Conservation (phyloP, 1,284 basidiomycete genomes). For the Leccinum subrobustum region DNA sequence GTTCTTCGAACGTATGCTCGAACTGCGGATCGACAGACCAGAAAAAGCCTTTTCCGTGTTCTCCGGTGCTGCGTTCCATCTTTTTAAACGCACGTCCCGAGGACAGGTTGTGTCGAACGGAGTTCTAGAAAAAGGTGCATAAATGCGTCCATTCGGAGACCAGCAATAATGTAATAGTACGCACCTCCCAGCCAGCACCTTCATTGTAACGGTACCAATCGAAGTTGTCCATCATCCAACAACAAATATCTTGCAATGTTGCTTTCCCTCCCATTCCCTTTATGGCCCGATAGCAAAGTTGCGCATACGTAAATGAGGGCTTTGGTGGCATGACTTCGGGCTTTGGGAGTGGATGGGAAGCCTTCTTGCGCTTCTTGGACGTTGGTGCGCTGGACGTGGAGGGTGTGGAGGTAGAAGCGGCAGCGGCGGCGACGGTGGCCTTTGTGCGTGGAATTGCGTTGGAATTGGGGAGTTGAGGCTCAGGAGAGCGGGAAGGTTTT, state of each 20-base stretch:
- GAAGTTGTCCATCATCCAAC: slow-evolving; percentile 86
- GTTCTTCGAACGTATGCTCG: slow-evolving; percentile 65
- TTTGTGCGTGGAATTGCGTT: slow-evolving; percentile 57
- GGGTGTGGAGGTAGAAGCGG: slow-evolving; percentile 12
- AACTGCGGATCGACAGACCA: slow-evolving; percentile 83
- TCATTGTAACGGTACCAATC: slow-evolving; percentile 88
- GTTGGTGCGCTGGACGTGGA: slow-evolving; percentile 19
- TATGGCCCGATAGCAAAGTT: slow-evolving; percentile 78
- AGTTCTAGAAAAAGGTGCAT: slow-evolving; percentile 56
- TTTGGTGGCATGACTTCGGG: slow-evolving; percentile 79
- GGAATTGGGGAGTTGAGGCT: slow-evolving; percentile 56
- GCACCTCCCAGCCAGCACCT: slow-evolving; percentile 83
- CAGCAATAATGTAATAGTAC: slow-evolving; percentile 25
- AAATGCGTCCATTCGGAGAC: slow-evolving; percentile 19
- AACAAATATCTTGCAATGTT: slow-evolving; percentile 89
- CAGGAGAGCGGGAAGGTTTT: slow-evolving; percentile 40
- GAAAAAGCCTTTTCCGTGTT: slow-evolving; percentile 86
- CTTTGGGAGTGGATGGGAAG: slow-evolving; percentile 47
- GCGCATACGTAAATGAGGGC: slow-evolving; percentile 74
- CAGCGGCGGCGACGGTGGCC: slow-evolving; percentile 36
- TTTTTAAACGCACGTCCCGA: slow-evolving; percentile 88
- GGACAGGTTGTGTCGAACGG: slow-evolving; percentile 89
- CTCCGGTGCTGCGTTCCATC: slow-evolving; percentile 78
- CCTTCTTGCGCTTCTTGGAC: slow-evolving; percentile 73
- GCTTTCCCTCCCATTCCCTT: slow-evolving; percentile 80